These are phyloP conservation scores for Calocybe gambosa DNA, from an alignment of 1,284 basidiomycete species.

Conservation along the genomic window DNA sequence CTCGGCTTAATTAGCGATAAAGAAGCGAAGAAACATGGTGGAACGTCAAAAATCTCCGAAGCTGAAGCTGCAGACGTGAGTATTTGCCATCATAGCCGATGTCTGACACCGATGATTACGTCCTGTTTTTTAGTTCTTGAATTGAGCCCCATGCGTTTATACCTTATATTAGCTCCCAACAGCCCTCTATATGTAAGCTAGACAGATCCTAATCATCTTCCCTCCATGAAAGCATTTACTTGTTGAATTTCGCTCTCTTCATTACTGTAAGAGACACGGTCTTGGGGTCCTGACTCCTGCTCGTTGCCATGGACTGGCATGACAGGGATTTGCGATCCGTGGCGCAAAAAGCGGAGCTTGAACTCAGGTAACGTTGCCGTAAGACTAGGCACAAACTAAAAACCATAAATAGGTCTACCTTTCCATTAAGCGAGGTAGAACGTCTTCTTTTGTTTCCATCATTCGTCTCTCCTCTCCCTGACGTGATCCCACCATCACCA, in stretches of 20 bases:
- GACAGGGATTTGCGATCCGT: neutral
- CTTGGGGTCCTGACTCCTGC: neutral
- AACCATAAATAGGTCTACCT: neutral
- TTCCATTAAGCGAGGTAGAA: neutral
- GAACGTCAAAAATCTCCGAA: slow-evolving; percentile 49
- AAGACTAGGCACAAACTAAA: neutral
- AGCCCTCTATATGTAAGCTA: neutral
- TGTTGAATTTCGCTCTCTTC: neutral
- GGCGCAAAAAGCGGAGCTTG: neutral
- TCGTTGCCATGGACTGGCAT: neutral
- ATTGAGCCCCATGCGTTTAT: neutral
- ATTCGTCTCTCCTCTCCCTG: neutral
- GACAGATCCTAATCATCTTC: neutral
- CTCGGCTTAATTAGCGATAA: slow-evolving; percentile 58
- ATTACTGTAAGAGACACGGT: neutral
- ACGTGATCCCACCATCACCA: neutral
- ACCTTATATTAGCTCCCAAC: neutral
- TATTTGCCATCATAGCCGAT: neutral
- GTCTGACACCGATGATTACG: neutral
- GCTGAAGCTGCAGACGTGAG: slow-evolving; percentile 39
- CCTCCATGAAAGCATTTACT: neutral
- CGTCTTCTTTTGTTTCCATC: neutral
- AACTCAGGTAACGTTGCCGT: neutral
- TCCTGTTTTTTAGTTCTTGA: neutral
- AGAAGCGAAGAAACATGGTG: slow-evolving; percentile 55